Evolutionary conservation across 768 basidiomycete species (phyloP), one percentile per base, ranked within the genome.

Genomic region (Leccinum fibrillosum): DNA sequence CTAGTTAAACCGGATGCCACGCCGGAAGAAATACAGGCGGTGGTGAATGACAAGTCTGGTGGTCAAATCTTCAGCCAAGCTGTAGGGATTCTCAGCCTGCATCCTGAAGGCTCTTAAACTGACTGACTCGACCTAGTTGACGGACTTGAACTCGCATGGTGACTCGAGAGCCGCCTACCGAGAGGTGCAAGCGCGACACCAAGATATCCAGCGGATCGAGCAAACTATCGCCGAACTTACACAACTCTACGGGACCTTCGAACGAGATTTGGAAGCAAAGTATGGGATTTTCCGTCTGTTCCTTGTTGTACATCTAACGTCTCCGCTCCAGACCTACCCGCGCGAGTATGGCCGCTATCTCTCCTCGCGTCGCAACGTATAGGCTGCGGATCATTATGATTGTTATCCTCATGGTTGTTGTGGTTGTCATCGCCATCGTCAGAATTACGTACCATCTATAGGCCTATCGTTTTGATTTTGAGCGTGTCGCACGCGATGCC

Each of bases 151-250:
- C 72, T 89, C 91, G n/a, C 90, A 89, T 65, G 94, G 89, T 54
- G 88, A 90, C 67, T 92, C 94, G 49, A 82, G 88, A 54, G 88
- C 88, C 8, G 94, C 95, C 2, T 97, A 95, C 74, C 85, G 87
- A 53, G 96, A 99, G 71, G 95, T 98, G 15, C 96, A 98, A 77
- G 91, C 89, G 66, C 88, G 96, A 58, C 94, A 98, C 69, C 90
- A 90, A 72, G 95, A 99, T 65, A 92, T 99, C 73, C 87, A 92
- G 75, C 89, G 89, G 68, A 98, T 98, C 66, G 96, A 98, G 74
- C 83, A 84, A 75, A 98, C 94, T 10, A 77, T 99, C 48, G 87
- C 86, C n/a, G 93, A 98, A 75, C 84, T 98, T 48, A 94, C 94
- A 10, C 93, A 96, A 68, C 78, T 99, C 65, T 97, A 98, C 79